Base-by-base conservation (phyloP, 1,284 basidiomycete genomes). In the Ceratobasidium sp. region DNA sequence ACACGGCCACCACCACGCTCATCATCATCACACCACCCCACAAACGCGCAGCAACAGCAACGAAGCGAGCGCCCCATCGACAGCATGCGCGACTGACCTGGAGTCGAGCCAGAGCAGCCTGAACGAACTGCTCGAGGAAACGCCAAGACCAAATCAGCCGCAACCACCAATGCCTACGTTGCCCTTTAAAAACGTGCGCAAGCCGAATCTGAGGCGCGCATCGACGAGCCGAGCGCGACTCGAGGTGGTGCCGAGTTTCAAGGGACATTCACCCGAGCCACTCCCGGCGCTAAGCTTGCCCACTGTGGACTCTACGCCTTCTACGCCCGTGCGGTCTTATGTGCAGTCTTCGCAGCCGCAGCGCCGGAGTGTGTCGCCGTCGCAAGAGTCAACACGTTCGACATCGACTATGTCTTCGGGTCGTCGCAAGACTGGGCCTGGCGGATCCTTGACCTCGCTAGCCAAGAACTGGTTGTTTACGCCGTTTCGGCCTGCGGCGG, bases 341-440 rank as follows among this genome's bases (percentile, higher is more conserved):
- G 15, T 51, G 15, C 29, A 67, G n/a, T 7, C 19, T 9, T 15
- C 46, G 4, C 57, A 61, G 57, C 25, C 67, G 9, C 57, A 46
- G 19, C 64, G 66, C 13, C 74, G 74, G 17, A 89, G 88, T 79
- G 89, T 86, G n/a, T 94, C 93, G 0, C 92, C 92, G 9, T 92
- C 92, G 11, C 89, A 89, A 77, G 88, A 87, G 0, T 94, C 92
- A 15, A 85, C 92, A 57, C 86, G 85, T 34, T 92, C 91, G 5
- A 71, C 78, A 15, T 80, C 80, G 67, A 54, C 77, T 74, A 61
- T 80, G 77, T 77, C 43, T 78, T 79, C 84, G 5, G 80, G 81
- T 40, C 83, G 19, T 81, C 85, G 17, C 86, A 86, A 32, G 81
- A 83, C 0, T 84, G 57, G 69, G 15, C 49, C 76, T 2, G 43